A percentile compares a stretch with the other conserved stretches of the same genome.
Evolutionary conservation across 163 green algal genomes (phyloP).

Genomic region (Trebouxia gelatinosa): DNA sequence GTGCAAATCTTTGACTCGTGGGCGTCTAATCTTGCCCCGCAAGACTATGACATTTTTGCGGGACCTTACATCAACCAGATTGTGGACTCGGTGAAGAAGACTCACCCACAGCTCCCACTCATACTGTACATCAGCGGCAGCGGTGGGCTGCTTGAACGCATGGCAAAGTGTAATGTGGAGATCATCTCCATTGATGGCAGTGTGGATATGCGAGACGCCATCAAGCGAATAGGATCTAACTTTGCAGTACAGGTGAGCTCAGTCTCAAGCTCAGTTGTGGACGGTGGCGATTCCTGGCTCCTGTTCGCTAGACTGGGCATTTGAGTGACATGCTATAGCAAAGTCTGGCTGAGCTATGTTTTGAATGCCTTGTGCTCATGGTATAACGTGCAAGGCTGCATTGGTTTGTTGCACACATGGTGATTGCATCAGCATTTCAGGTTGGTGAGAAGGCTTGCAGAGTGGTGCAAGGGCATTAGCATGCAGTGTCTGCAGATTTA

Average conservation of each 20-base stretch:
- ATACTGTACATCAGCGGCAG: conserved; percentile 93
- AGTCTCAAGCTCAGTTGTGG: too few species aligned
- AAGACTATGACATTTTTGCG: conserved; percentile 92
- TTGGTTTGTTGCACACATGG: too few species aligned
- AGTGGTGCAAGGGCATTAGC: too few species aligned
- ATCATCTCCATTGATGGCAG: conserved; percentile 74
- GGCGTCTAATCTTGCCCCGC: conserved; percentile 82
- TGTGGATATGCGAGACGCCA: conserved; percentile 85
- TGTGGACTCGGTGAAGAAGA: conserved; percentile 71
- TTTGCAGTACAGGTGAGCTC: conserved; percentile 79
- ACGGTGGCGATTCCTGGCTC: too few species aligned
- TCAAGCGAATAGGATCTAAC: conserved; percentile 73
- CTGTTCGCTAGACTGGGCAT: too few species aligned
- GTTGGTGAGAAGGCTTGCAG: too few species aligned
- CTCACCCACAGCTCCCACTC: conserved; percentile 86
- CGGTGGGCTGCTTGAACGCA: conserved; percentile 88
- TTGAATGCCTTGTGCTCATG: too few species aligned
- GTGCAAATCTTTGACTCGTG: conserved; percentile 97
- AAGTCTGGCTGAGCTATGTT: too few species aligned
- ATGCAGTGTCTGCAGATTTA: too few species aligned
- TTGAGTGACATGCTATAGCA: too few species aligned
- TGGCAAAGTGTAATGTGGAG: conserved; percentile 77
- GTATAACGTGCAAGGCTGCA: too few species aligned
- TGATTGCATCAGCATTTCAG: too few species aligned
- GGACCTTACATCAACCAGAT: conserved; percentile 83